phyloP scores from a whole-genome alignment of 1,284 basidiomycete genomes.

The Puccinia horiana region DNA sequence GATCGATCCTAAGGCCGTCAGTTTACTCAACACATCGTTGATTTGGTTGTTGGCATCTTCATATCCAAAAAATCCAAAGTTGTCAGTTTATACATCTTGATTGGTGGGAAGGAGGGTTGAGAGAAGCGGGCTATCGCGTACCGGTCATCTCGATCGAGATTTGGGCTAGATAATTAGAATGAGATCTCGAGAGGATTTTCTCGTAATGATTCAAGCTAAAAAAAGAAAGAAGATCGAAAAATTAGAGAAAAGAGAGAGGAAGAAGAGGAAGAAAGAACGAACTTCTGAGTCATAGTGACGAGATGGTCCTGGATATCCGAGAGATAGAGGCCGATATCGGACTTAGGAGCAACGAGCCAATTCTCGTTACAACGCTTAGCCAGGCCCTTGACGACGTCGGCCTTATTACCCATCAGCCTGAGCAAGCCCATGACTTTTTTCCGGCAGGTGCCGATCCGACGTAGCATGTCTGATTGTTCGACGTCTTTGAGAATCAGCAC shows the following conservation, averaged over 20 bases:
- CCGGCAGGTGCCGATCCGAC: slow-evolving; percentile 90
- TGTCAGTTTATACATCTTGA: background rate
- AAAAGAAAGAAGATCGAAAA: background rate
- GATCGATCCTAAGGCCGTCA: slow-evolving; percentile 96
- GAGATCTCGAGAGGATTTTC: slow-evolving; percentile 95
- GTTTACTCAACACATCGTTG: slow-evolving; percentile 97
- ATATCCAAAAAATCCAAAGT: slow-evolving; percentile 50
- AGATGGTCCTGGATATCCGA: slow-evolving; percentile 96
- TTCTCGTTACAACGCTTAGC: slow-evolving; percentile 97
- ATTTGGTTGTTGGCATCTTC: slow-evolving; percentile 99
- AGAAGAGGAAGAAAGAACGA: slow-evolving; percentile 31
- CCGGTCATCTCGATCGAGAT: slow-evolving; percentile 89
- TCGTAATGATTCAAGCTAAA: slow-evolving; percentile 87
- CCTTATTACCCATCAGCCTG: slow-evolving; percentile 95
- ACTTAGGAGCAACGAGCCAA: slow-evolving; percentile 96
- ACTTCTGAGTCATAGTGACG: slow-evolving; percentile 99
- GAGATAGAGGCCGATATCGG: slow-evolving; percentile 93
- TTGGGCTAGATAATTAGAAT: slow-evolving; percentile 98
- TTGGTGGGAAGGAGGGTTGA: background rate
- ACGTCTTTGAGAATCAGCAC: slow-evolving; percentile 90
- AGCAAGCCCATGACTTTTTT: slow-evolving; percentile 99
- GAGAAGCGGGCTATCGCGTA: too few relatives aligned
- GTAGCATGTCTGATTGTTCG: slow-evolving; percentile 76
- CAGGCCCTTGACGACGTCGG: slow-evolving; percentile 97
- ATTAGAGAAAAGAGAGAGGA: background rate